Conservation (phyloP, 345 rosid species). For the Aquilaria yunnanensis region DNA sequence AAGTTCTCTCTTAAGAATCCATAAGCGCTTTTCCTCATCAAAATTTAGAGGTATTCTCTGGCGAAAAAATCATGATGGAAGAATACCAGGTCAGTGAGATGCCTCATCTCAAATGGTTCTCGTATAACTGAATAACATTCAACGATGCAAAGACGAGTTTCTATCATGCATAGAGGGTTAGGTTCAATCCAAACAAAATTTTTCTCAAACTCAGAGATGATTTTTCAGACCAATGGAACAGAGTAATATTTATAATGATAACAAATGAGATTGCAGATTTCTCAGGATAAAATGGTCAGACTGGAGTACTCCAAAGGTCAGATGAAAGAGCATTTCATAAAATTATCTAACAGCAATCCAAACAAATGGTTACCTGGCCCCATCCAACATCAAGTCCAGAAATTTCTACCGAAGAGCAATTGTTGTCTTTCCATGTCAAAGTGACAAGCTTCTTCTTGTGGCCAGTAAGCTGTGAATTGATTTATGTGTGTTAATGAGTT, state of each 20-base stretch:
- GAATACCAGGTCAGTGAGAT: neutral
- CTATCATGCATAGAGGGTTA: no score
- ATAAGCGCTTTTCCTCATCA: slow-evolving; percentile 44
- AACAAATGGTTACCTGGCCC: slow-evolving; percentile 68
- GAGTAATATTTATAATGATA: no score
- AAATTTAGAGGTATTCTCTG: slow-evolving; percentile 72
- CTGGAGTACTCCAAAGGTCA: no score
- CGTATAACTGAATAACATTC: neutral
- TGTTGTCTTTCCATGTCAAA: slow-evolving; percentile 48
- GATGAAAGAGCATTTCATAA: no score
- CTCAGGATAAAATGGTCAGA: no score
- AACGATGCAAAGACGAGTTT: neutral
- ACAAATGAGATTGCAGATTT: no score
- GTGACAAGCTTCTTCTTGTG: slow-evolving; percentile 56
- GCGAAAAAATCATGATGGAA: slow-evolving; percentile 2
- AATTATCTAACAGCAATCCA: no score
- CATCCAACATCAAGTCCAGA: slow-evolving; percentile 99
- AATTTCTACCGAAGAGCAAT: slow-evolving; percentile 65
- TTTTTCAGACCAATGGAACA: neutral
- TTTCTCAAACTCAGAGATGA: neutral
- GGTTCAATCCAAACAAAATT: neutral
- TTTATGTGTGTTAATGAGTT: neutral
- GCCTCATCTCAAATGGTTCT: neutral
- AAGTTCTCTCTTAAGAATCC: slow-evolving; percentile 68
- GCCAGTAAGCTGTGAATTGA: slow-evolving; percentile 70